Base-by-base conservation (phyloP, 2,329 filamentous ascomycete species). In the Pestalotiopsis sp. region DNA sequence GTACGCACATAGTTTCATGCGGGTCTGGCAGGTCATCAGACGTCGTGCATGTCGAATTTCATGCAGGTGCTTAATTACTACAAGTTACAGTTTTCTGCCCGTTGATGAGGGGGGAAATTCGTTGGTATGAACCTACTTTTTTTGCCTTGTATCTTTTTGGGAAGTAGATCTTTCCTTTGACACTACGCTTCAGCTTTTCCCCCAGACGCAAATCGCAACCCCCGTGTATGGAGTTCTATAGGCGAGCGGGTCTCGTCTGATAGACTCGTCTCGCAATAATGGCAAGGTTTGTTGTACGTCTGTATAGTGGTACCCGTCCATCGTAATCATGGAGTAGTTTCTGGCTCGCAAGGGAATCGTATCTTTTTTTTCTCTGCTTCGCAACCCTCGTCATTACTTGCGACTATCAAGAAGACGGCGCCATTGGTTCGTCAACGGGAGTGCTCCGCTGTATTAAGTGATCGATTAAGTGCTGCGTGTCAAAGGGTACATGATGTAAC, bases 1-100 rank as follows among this genome's bases (percentile, higher is more conserved):
- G 61, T 38, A 52, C 45, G 45, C 45, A 52, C 12, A 52, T 59
- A 61, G 56, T 59, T 59, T 61, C 52, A 59, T 67, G 65, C 65
- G 58, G 45, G 56, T 67, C 27, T 45, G 65, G 65, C 65, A 61
- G 65, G 65, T 67, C 65, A 67, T 45, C 65, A 59, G 65, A 67
- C 65, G 20, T 67, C 38, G 20, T 59, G 31, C 65, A 66, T 56
- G 49, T 52, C 20, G 39, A 45, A 39, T 49, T 25, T 58, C 63
- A 66, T 66, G 63, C 49, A 25, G 12, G 20, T 59, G 31, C 31
- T 59, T n/a, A n/a, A 27, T 14, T 59, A 7, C 27, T 11, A 59
- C 23, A 52, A 52, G 45, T 52, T 52, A n/a, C 45, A 52, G 45
- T 52, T n/a, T 52, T 52, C 20, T 52, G 17, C 17, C 17, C 20